Conservation (phyloP, 345 rosid species). For the Viola odorata region DNA sequence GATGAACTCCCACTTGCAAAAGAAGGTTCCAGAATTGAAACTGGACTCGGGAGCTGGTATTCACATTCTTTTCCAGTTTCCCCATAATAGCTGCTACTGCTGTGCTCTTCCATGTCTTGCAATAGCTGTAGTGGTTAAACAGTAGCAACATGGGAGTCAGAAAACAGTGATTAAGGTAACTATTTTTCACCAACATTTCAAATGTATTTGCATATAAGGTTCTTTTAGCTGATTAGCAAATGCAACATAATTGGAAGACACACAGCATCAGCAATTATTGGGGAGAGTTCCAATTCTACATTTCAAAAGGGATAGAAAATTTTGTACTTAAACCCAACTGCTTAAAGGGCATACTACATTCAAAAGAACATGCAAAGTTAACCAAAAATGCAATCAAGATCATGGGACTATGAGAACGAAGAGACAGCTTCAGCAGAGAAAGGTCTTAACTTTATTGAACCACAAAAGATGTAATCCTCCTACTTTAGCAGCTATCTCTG, state of each 20-base stretch:
- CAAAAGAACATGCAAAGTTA: neutral
- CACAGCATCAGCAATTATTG: too few relatives aligned
- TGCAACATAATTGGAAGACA: too few relatives aligned
- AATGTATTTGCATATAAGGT: too few relatives aligned
- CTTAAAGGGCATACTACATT: too few relatives aligned
- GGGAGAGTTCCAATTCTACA: too few relatives aligned
- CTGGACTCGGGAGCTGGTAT: slow-evolving; percentile 21
- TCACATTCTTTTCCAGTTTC: slow-evolving; percentile 35
- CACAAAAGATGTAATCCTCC: neutral
- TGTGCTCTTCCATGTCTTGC: slow-evolving; percentile 30
- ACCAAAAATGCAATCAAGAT: neutral
- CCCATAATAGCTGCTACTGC: slow-evolving; percentile 37
- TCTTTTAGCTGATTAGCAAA: too few relatives aligned
- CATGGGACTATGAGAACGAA: neutral
- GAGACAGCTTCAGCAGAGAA: neutral
- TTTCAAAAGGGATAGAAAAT: too few relatives aligned
- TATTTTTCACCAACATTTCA: too few relatives aligned
- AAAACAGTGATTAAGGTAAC: too few relatives aligned
- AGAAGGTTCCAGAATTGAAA: slow-evolving; percentile 45
- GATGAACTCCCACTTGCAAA: slow-evolving; percentile 33
- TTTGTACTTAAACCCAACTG: too few relatives aligned
- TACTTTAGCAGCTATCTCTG: neutral
- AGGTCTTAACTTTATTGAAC: neutral
- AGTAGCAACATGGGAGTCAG: neutral
- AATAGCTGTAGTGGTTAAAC: slow-evolving; percentile 24